A percentile compares a stretch with the other conserved stretches of the same genome.
Conservation (phyloP, 371 early-diverging fungal species). For the Mucor plumbeus region DNA sequence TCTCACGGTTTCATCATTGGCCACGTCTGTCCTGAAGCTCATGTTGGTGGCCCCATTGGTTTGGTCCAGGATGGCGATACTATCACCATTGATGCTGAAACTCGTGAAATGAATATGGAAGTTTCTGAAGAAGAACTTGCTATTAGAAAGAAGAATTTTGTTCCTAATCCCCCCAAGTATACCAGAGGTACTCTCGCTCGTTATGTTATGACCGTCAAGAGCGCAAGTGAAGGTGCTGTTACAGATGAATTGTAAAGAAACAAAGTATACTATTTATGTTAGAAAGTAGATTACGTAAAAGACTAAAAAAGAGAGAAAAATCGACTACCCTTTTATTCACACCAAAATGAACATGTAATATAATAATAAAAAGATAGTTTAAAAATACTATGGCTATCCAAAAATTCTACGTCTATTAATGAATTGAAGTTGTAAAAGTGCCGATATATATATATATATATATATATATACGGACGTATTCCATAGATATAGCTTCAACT, state of each 20-base stretch:
- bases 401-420: too few species aligned
- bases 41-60: constrained; percentile 94
- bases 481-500: too few species aligned
- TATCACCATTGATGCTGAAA: constrained; percentile 85
- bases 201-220: constrained; percentile 84
- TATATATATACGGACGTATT: too few species aligned
- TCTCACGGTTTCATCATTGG: constrained; percentile 97
- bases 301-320: neutral
- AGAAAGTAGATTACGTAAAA: neutral
- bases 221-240: constrained; percentile 83
- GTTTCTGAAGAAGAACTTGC: constrained; percentile 78
- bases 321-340: neutral
- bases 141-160: constrained; percentile 71
- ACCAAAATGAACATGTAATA: constrained; percentile 5
- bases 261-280: neutral
- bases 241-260: constrained; percentile 66
- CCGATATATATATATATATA: too few species aligned
- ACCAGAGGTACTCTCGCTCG: constrained; percentile 85
- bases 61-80: constrained; percentile 86
- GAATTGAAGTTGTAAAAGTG: too few species aligned
- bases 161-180: constrained; percentile 82
- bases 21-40: constrained; percentile 96
- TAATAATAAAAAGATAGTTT: constrained; percentile 1
- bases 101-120: constrained; percentile 68
- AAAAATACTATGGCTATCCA: neutral